A percentile compares a stretch with the other conserved stretches of the same genome.
These are phyloP conservation scores for Zymoseptoria tritici DNA, from an alignment of 2,329 filamentous ascomycete genomes.

Conservation along the genomic window DNA sequence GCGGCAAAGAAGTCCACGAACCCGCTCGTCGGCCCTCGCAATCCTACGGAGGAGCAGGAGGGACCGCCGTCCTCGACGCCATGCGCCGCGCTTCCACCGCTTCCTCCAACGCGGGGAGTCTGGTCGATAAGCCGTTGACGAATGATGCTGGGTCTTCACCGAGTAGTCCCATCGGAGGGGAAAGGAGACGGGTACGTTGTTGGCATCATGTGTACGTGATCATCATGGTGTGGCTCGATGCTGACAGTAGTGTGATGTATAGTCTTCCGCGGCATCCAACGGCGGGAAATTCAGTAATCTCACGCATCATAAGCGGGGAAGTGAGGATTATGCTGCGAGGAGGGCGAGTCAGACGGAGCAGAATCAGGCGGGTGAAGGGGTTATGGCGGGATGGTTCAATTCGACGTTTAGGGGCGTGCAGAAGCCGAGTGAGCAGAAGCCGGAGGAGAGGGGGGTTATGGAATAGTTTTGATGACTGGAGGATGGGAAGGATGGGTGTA, in stretches of 20 bases:
- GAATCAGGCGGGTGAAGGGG: not conserved
- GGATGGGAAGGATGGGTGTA: not conserved
- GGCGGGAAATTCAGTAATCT: constrained; percentile 8
- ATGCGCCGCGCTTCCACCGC: constrained; percentile 22
- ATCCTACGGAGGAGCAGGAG: not conserved
- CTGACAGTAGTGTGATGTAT: not conserved
- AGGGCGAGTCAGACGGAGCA: constrained; percentile 15
- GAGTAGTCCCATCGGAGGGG: not conserved
- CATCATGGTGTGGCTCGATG: not conserved
- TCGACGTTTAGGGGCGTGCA: constrained; percentile 6
- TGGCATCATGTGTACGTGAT: too few relatives aligned
- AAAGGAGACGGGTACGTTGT: not conserved
- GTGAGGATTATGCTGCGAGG: constrained; percentile 26
- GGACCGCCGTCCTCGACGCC: constrained; percentile 20
- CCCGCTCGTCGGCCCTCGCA: constrained; percentile 12
- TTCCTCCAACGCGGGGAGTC: constrained; percentile 10
- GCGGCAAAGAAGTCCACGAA: constrained; percentile 28
- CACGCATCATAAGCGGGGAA: constrained; percentile 24
- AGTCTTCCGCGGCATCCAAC: not conserved
- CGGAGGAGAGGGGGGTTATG: constrained; percentile 9
- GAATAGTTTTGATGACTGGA: not conserved
- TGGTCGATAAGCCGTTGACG: constrained; percentile 22
- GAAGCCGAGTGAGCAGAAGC: constrained; percentile 4
- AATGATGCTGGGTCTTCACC: constrained; percentile 13
- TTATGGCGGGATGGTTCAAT: constrained; percentile 7